Evolutionary conservation across 2,329 filamentous ascomycete species (phyloP).

Genomic region (Pseudocercospora ulei): DNA sequence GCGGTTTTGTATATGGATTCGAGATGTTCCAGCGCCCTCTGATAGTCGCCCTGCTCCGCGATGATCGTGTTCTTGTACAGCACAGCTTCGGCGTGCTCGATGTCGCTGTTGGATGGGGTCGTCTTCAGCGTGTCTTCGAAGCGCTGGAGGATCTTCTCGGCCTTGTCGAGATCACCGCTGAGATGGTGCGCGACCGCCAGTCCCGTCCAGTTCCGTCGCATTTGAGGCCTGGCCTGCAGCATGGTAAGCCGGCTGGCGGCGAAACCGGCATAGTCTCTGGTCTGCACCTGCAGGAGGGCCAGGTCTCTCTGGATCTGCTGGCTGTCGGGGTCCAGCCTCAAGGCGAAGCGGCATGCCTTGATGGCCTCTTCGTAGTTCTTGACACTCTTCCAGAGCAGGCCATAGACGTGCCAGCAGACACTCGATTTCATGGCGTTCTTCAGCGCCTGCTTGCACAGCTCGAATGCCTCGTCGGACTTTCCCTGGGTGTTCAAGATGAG

Average conservation of each 20-base stretch:
- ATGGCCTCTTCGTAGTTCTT: slow-evolving; percentile 99
- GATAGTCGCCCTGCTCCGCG: slow-evolving; percentile 72
- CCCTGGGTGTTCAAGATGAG: slow-evolving; percentile 88
- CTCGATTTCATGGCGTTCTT: slow-evolving; percentile 98
- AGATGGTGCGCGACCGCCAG: slow-evolving; percentile 88
- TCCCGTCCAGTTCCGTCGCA: slow-evolving; percentile 96
- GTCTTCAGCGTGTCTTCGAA: slow-evolving; percentile 90
- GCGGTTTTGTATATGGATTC: slow-evolving; percentile 66
- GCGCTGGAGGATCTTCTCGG: slow-evolving; percentile 80
- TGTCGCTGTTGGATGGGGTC: slow-evolving; percentile 63
- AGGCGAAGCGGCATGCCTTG: slow-evolving; percentile 95
- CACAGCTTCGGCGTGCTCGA: slow-evolving; percentile 86
- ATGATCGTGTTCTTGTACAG: slow-evolving; percentile 96
- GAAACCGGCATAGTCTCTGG: slow-evolving; percentile 90
- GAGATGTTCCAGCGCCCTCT: slow-evolving; percentile 77
- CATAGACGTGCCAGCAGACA: slow-evolving; percentile 99
- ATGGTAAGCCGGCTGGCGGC: slow-evolving; percentile 80
- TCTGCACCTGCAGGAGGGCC: slow-evolving; percentile 86
- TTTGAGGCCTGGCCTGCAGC: slow-evolving; percentile 68
- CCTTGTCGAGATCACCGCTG: slow-evolving; percentile 70
- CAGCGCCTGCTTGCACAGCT: slow-evolving; percentile 80
- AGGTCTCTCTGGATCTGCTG: slow-evolving; percentile 89
- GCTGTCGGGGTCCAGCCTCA: slow-evolving; percentile 87
- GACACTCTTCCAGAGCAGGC: slow-evolving; percentile 78
- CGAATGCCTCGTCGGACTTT: slow-evolving; percentile 88